phyloP scores from a whole-genome alignment of 305 asterid genomes.

The Solanum aculeatissimum region DNA sequence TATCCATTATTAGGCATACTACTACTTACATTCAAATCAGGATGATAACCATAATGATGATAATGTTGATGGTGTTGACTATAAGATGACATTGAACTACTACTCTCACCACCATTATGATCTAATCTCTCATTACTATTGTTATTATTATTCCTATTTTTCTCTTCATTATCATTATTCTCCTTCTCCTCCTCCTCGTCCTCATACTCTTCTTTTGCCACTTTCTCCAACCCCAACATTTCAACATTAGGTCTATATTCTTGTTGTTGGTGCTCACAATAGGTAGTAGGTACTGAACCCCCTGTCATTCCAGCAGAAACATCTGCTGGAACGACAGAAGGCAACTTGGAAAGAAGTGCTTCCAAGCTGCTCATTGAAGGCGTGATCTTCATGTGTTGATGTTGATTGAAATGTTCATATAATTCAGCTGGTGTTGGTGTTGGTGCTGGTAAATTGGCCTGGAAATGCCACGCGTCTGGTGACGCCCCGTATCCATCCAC shows the following conservation, averaged over 20 bases:
- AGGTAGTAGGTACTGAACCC: conserved; percentile 12
- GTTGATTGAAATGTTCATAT: conserved; percentile 26
- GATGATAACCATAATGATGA: conserved; percentile 38
- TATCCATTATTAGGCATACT: conserved; percentile 36
- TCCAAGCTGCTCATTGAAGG: conserved; percentile 98
- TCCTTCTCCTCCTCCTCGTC: conserved; percentile 25
- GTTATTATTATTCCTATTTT: not conserved
- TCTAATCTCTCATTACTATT: not conserved
- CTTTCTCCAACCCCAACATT: conserved; percentile 28
- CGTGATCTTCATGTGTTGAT: conserved; percentile 35
- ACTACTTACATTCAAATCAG: conserved; percentile 64
- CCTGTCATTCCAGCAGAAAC: not conserved
- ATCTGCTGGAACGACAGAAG: conserved; percentile 53
- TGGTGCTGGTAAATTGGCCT: conserved; percentile 6
- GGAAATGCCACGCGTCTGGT: conserved; percentile 47
- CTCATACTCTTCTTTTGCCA: conserved; percentile 42
- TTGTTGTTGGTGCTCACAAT: conserved; percentile 24
- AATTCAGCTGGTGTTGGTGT: conserved; percentile 13
- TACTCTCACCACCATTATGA: conserved; percentile 24
- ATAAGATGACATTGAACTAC: conserved; percentile 27
- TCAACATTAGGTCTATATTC: conserved; percentile 31
- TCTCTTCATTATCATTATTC: conserved; percentile 6
- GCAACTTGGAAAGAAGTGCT: conserved; percentile 89
- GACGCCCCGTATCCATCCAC: conserved; percentile 24
- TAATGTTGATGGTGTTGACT: conserved; percentile 33